Conservation (phyloP, 345 rosid genomes). For the Pelargonium nanum region DNA sequence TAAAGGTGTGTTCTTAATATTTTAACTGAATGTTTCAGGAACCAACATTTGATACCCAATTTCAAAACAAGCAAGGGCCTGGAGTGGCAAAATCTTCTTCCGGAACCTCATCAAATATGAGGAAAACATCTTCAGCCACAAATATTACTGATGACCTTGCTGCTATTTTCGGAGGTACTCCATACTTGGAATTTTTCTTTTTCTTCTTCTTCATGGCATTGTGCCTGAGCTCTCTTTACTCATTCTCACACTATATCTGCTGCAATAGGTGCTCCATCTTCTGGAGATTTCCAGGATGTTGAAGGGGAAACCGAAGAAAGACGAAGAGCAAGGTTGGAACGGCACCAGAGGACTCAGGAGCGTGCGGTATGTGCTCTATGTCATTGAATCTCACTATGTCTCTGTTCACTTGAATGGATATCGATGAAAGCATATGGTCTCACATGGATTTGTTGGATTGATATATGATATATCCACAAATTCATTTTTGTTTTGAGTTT, state of each 20-base stretch:
- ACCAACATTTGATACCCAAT: conserved; percentile 20
- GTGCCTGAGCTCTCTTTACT: neutral
- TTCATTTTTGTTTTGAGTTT: neutral
- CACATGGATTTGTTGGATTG: neutral
- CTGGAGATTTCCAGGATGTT: conserved; percentile 33
- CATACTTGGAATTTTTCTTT: neutral
- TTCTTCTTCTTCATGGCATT: neutral
- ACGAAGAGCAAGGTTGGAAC: conserved; percentile 34
- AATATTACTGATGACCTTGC: conserved; percentile 29
- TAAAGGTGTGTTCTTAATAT: conserved; percentile 1
- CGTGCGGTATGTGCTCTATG: conserved; percentile 24
- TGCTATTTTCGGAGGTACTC: conserved; percentile 28
- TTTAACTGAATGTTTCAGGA: conserved; percentile 20
- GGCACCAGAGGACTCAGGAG: conserved; percentile 40
- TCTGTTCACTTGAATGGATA: neutral
- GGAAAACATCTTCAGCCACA: conserved; percentile 27
- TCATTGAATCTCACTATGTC: neutral
- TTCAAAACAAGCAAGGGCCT: conserved; percentile 22
- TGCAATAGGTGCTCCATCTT: conserved; percentile 22
- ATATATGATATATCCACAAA: too few relatives aligned
- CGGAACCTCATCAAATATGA: conserved; percentile 19
- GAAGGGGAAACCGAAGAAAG: conserved; percentile 39
- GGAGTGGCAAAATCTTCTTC: conserved; percentile 25
- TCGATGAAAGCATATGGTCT: neutral
- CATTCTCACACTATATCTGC: conserved; percentile 10